Evolutionary conservation across 2,329 filamentous ascomycete species (phyloP).

Genomic region (Exserohilum turcica): DNA sequence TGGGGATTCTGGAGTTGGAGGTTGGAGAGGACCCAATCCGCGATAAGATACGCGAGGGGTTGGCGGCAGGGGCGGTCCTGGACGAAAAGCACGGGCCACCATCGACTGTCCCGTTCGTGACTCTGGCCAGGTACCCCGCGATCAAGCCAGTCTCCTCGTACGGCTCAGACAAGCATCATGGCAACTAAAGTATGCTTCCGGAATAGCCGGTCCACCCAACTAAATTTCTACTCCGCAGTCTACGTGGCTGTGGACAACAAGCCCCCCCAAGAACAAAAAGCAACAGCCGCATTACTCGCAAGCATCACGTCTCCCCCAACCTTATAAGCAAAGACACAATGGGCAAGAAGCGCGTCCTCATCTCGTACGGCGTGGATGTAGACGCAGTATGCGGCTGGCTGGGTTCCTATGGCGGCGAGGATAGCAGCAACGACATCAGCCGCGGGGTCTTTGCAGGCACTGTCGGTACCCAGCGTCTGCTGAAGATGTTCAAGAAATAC

Average conservation of each 20-base stretch:
- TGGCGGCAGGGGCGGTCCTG: background rate
- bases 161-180: background rate
- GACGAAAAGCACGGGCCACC: constrained; percentile 5
- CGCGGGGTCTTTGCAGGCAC: constrained; percentile 73
- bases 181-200: constrained; percentile 9
- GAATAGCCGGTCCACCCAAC: background rate
- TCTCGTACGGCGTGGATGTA: constrained; percentile 73
- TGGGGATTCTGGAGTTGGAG: constrained; percentile 1
- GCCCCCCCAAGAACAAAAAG: too few species aligned
- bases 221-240: background rate
- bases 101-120: constrained; percentile 10
- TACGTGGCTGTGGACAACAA: background rate
- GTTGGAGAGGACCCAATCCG: constrained; percentile 1
- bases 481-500: constrained; percentile 75
- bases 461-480: constrained; percentile 67
- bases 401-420: constrained; percentile 74
- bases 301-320: background rate
- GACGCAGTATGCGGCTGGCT: constrained; percentile 72
- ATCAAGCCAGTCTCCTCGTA: background rate
- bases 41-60: constrained; percentile 5
- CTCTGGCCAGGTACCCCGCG: constrained; percentile 19
- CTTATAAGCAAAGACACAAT: constrained; percentile 28
- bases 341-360: constrained; percentile 59
- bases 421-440: constrained; percentile 73
- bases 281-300: background rate